Evolutionary conservation across 768 basidiomycete species (phyloP).

Genomic region (Xanthoconium stramineum): DNA sequence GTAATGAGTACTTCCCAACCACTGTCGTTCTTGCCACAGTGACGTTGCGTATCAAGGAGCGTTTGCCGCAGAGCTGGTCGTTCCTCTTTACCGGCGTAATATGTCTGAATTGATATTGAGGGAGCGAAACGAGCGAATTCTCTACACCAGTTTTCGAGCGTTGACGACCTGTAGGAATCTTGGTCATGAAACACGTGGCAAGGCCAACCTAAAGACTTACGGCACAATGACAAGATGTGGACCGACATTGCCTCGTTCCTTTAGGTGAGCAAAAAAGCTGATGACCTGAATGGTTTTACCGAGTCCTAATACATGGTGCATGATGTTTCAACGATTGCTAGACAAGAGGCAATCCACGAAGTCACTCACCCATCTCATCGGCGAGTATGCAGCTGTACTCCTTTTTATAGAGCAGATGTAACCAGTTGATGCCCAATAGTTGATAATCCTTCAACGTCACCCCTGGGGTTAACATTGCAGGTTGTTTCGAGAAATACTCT

Average conservation of each 20-base stretch:
- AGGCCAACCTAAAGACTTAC: conserved; percentile 45
- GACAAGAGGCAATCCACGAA: not conserved
- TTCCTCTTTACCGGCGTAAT: conserved; percentile 92
- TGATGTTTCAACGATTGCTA: not conserved
- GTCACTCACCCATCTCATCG: conserved; percentile 91
- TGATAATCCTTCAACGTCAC: conserved; percentile 95
- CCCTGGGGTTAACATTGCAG: conserved; percentile 57
- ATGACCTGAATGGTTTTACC: conserved; percentile 99
- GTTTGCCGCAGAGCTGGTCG: conserved; percentile 70
- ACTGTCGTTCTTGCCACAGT: conserved; percentile 43
- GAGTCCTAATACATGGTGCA: conserved; percentile 55
- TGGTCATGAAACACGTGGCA: conserved; percentile 5
- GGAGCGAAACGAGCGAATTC: conserved; percentile 94
- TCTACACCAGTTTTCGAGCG: conserved; percentile 97
- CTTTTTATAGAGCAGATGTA: conserved; percentile 79
- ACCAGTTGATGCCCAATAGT: conserved; percentile 96
- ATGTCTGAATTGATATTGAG: conserved; percentile 79
- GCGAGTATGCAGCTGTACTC: conserved; percentile 92
- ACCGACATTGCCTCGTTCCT: conserved; percentile 71
- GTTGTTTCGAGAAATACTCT: conserved; percentile 76
- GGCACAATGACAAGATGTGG: conserved; percentile 96
- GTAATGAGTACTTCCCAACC: conserved; percentile 95
- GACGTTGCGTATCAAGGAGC: conserved; percentile 57
- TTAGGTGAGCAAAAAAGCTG: conserved; percentile 88
- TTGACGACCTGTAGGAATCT: conserved; percentile 67